These are phyloP conservation scores for Ogataea angusta DNA, from an alignment of 805 yeast genomes.

Conservation along the genomic window DNA sequence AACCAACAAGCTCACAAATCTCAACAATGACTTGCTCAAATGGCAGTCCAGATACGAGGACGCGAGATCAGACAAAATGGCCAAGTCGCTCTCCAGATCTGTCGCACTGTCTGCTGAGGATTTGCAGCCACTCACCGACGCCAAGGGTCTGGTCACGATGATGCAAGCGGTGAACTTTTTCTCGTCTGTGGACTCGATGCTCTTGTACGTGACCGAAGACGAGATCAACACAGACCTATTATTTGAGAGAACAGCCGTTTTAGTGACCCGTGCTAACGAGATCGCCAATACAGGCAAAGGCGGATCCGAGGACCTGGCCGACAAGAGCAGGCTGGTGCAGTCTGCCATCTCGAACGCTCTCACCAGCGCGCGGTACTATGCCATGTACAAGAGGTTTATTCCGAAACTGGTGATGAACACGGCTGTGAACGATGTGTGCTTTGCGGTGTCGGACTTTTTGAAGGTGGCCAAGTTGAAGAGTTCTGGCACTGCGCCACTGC, in stretches of 20 bases:
- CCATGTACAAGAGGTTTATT: slow-evolving; percentile 57
- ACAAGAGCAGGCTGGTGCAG: slow-evolving; percentile 48
- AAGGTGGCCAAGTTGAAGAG: slow-evolving; percentile 46
- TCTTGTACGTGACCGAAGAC: slow-evolving; percentile 27
- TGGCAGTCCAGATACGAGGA: slow-evolving; percentile 54
- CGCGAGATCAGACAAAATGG: slow-evolving; percentile 32
- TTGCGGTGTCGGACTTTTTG: slow-evolving; percentile 59
- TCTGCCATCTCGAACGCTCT: slow-evolving; percentile 72
- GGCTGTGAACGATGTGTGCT: slow-evolving; percentile 70
- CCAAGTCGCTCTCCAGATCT: slow-evolving; percentile 9
- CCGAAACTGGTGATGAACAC: slow-evolving; percentile 73
- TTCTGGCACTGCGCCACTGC: slow-evolving; percentile 3
- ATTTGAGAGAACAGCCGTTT: slow-evolving; percentile 49
- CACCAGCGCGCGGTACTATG: slow-evolving; percentile 72
- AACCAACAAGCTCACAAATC: slow-evolving; percentile 8
- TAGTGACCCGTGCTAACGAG: slow-evolving; percentile 43
- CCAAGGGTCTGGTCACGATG: slow-evolving; percentile 45
- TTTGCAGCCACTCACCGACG: slow-evolving; percentile 13
- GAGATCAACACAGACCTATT: slow-evolving; percentile 36
- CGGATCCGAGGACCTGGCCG: slow-evolving; percentile 25
- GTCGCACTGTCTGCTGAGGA: slow-evolving; percentile 7
- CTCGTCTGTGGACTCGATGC: slow-evolving; percentile 45
- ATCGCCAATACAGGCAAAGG: slow-evolving; percentile 36
- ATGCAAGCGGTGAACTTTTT: slow-evolving; percentile 35
- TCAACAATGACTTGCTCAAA: slow-evolving; percentile 30